Percentiles rank a stretch among this genome's conserved stretches.
Conservation (phyloP, 177 flowering plant species). For the Telopea speciosissima region DNA sequence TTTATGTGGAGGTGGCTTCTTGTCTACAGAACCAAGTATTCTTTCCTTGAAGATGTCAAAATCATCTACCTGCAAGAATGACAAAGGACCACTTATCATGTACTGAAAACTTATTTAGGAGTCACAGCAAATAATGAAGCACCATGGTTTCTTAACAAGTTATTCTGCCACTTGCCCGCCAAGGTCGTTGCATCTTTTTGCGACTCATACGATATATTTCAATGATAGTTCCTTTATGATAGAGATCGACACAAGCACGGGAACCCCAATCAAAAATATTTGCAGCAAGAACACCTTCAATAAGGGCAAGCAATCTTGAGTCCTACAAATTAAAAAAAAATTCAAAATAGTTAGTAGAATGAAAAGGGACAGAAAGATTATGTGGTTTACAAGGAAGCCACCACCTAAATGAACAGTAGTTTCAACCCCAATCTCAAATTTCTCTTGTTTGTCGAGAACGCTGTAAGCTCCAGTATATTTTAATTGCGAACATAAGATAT, state of each 20-base stretch:
- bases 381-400: neutral
- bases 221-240: constrained; percentile 91
- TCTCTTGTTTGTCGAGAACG: neutral
- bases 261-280: constrained; percentile 99
- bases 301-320: constrained; percentile 63
- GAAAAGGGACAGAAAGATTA: neutral
- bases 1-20: constrained; percentile 51
- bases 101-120: neutral
- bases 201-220: constrained; percentile 98
- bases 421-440: neutral
- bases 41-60: constrained; percentile 75
- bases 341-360: constrained; percentile 11
- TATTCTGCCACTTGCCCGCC: constrained; percentile 59
- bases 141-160: neutral
- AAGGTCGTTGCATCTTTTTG: constrained; percentile 92
- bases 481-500: neutral
- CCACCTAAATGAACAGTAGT: neutral
- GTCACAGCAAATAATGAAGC: neutral
- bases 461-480: neutral
- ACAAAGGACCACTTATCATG: neutral
- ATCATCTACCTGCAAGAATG: constrained; percentile 73
- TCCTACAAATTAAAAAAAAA: constrained; percentile 44
- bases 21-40: constrained; percentile 67
- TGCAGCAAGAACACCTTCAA: constrained; percentile 99
- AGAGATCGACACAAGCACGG: constrained; percentile 97